phyloP scores from a whole-genome alignment of 768 basidiomycete genomes.

The Podaxis sp. region DNA sequence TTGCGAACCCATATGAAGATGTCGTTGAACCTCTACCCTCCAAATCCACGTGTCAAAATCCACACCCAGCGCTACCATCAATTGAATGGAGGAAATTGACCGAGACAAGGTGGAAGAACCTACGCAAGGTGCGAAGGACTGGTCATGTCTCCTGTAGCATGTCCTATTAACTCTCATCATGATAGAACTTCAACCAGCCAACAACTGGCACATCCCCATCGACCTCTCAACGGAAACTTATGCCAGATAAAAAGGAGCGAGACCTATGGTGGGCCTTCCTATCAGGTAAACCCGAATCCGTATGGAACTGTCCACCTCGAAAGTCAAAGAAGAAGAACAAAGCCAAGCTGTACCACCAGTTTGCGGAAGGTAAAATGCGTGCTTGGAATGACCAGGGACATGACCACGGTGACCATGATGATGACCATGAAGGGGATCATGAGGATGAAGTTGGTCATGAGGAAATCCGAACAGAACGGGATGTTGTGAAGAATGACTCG shows the following conservation, averaged over 20 bases:
- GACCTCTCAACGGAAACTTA: conserved; percentile 27
- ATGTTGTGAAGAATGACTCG: background rate
- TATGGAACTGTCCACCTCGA: conserved; percentile 55
- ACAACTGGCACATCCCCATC: conserved; percentile 41
- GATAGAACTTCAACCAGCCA: conserved; percentile 64
- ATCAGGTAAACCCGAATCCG: conserved; percentile 59
- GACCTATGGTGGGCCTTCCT: conserved; percentile 81
- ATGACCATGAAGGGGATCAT: too few relatives aligned
- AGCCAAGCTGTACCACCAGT: conserved; percentile 14
- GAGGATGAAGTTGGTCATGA: conserved; percentile 26
- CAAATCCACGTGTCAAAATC: conserved; percentile 16
- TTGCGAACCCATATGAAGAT: conserved; percentile 61
- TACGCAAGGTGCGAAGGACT: conserved; percentile 47
- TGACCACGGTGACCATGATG: background rate
- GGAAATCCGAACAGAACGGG: background rate
- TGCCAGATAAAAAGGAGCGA: conserved; percentile 70
- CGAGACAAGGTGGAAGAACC: conserved; percentile 55
- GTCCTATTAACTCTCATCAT: background rate
- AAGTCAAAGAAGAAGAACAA: conserved; percentile 25
- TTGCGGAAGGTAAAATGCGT: conserved; percentile 26
- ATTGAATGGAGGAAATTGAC: conserved; percentile 63
- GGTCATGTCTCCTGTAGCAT: background rate
- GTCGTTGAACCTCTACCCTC: conserved; percentile 20
- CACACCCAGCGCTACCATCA: conserved; percentile 47
- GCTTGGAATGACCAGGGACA: conserved; percentile 29